Percentiles rank a stretch among this genome's conserved stretches.
Conservation (phyloP, 2,329 filamentous ascomycete genomes). For the Capronia coronata region DNA sequence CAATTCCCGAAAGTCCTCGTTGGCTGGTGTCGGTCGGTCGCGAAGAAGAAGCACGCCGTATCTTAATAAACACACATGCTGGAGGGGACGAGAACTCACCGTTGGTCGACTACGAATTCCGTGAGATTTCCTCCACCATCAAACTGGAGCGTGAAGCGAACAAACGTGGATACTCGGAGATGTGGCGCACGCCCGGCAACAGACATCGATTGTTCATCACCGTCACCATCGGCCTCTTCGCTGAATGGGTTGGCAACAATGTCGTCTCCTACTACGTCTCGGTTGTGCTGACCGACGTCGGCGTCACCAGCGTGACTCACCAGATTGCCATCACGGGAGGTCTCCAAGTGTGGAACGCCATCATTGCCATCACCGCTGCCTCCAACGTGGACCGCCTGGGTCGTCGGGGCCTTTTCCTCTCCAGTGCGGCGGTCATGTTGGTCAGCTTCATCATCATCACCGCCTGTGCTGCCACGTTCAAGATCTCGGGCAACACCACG, state of each 20-base stretch:
- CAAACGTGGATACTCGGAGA: too few species aligned
- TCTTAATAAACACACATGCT: conserved; percentile 28
- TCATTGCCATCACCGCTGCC: conserved; percentile 33
- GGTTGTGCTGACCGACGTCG: conserved; percentile 35
- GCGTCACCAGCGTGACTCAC: conserved; percentile 33
- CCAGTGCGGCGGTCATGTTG: conserved; percentile 40
- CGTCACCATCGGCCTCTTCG: conserved; percentile 49
- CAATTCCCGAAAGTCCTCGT: background rate
- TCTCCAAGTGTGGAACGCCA: conserved; percentile 37
- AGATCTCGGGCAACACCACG: conserved; percentile 22
- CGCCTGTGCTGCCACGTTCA: conserved; percentile 2
- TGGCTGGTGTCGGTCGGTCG: background rate
- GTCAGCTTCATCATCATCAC: conserved; percentile 40
- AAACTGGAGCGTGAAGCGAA: conserved; percentile 40
- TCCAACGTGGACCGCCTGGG: conserved; percentile 38
- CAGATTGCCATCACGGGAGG: conserved; percentile 40
- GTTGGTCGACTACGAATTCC: conserved; percentile 52
- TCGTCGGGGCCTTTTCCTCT: conserved; percentile 40
- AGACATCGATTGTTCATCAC: conserved; percentile 50
- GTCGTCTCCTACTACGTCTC: conserved; percentile 38
- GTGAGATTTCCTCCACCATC: conserved; percentile 53
- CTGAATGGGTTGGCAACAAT: conserved; percentile 51
- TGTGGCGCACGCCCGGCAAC: conserved; percentile 54
- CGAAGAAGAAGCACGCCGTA: conserved; percentile 23
- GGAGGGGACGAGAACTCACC: conserved; percentile 22